Evolutionary conservation across 1,284 basidiomycete species (phyloP).

Genomic region (Ganoderma sinense): DNA sequence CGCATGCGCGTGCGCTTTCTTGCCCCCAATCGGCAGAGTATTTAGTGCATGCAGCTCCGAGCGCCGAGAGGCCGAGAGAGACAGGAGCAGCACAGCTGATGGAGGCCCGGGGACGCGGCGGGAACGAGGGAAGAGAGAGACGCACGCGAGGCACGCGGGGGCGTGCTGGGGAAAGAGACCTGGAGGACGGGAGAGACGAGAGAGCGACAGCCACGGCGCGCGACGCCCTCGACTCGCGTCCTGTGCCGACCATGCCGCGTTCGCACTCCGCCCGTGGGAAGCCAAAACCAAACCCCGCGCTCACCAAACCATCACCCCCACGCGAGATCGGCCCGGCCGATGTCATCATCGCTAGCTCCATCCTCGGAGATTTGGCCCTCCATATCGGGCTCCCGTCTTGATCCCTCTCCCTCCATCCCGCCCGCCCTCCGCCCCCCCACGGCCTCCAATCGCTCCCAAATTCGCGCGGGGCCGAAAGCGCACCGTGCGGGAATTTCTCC

Average conservation of each 20-base stretch:
- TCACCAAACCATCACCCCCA: constrained; percentile 18
- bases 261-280: constrained; percentile 20
- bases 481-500: not conserved
- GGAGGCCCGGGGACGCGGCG: constrained; percentile 6
- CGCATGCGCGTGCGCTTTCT: constrained; percentile 2
- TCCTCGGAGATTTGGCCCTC: constrained; percentile 22
- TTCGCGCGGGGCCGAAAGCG: not conserved
- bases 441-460: not conserved
- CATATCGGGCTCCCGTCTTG: constrained; percentile 16
- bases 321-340: constrained; percentile 30
- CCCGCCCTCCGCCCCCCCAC: constrained; percentile 3
- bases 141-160: constrained; percentile 3
- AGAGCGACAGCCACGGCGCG: constrained; percentile 6
- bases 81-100: not conserved
- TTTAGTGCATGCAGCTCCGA: not conserved
- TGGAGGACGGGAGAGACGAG: constrained; percentile 8
- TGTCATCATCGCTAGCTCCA: constrained; percentile 25
- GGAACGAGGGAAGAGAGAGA: not conserved
- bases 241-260: constrained; percentile 25
- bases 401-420: constrained; percentile 3
- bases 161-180: constrained; percentile 9
- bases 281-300: constrained; percentile 17
- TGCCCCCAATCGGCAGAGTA: constrained; percentile 5
- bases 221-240: constrained; percentile 9
- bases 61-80: not conserved